Percentiles rank a stretch among this genome's conserved stretches.
Evolutionary conservation across 768 basidiomycete genomes (phyloP).

Genomic region (Lactarius akahatsu): DNA sequence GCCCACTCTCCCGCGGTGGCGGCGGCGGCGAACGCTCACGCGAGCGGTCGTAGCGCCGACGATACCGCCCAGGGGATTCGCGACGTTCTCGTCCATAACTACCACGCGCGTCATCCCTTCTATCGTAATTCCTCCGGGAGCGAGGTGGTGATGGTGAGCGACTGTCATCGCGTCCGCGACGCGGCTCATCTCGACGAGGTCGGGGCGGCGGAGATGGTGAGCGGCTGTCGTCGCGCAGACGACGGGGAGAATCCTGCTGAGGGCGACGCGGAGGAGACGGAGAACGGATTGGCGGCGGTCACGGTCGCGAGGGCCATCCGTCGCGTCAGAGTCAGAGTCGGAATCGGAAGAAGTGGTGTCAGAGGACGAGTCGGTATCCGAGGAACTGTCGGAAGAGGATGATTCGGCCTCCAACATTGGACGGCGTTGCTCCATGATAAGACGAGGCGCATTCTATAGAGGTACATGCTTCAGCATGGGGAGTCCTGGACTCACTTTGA

Average conservation of each 20-base stretch:
- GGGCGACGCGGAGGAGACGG: constrained; percentile 37
- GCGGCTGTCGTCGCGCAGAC: constrained; percentile 28
- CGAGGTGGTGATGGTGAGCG: constrained; percentile 25
- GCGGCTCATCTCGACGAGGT: constrained; percentile 28
- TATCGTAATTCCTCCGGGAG: constrained; percentile 13
- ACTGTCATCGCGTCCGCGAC: constrained; percentile 17
- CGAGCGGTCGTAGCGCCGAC: constrained; percentile 17
- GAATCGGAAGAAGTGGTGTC: constrained; percentile 42
- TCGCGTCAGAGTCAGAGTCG: constrained; percentile 39
- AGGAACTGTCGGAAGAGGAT: constrained; percentile 43
- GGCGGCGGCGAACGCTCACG: constrained; percentile 12
- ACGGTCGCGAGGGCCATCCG: constrained; percentile 36
- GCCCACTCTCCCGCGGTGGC: constrained; percentile 15
- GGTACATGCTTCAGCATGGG: constrained; percentile 12
- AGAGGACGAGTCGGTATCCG: constrained; percentile 42
- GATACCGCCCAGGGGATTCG: constrained; percentile 16
- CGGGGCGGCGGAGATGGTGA: constrained; percentile 30
- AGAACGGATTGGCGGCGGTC: constrained; percentile 35
- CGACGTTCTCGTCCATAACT: constrained; percentile 12
- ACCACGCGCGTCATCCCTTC: constrained; percentile 9
- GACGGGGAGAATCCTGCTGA: constrained; percentile 29
- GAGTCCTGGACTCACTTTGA: constrained; percentile 62
- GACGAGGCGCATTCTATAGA: constrained; percentile 79
- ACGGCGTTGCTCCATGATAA: constrained; percentile 93
- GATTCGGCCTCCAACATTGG: constrained; percentile 76